Evolutionary conservation across 768 basidiomycete genomes (phyloP).

Genomic region (Boletus fagicola): DNA sequence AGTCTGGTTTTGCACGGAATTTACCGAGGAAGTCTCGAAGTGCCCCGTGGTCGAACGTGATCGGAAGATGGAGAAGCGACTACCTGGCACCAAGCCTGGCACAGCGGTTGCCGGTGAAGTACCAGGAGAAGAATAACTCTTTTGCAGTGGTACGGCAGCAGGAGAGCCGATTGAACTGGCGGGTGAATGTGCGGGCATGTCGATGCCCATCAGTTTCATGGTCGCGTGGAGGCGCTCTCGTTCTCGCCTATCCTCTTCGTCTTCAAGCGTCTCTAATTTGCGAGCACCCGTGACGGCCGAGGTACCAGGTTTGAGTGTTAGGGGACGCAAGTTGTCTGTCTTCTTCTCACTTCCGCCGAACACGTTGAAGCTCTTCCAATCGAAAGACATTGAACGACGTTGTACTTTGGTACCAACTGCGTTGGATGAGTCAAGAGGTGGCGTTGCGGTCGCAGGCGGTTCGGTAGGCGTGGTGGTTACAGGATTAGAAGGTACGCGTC

Average conservation of each 20-base stretch:
- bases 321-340: conserved; percentile 59
- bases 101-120: conserved; percentile 27
- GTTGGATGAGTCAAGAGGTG: conserved; percentile 25
- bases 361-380: conserved; percentile 78
- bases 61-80: conserved; percentile 74
- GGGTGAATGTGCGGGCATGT: conserved; percentile 54
- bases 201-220: conserved; percentile 93
- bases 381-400: conserved; percentile 79
- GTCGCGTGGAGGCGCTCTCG: conserved; percentile 85
- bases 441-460: conserved; percentile 20
- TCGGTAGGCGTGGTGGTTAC: conserved; percentile 34
- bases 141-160: conserved; percentile 38
- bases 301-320: conserved; percentile 70
- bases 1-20: conserved; percentile 37
- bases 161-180: conserved; percentile 20
- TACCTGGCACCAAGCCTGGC: conserved; percentile 32
- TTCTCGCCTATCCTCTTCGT: conserved; percentile 88
- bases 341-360: conserved; percentile 65
- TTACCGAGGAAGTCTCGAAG: conserved; percentile 49
- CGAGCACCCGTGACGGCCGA: conserved; percentile 58
- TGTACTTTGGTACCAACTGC: conserved; percentile 43
- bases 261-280: conserved; percentile 84
- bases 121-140: conserved; percentile 40
- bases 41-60: conserved; percentile 42
- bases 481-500: conserved; percentile 37